Percentiles rank a stretch among this genome's conserved stretches.
These are phyloP conservation scores for Cutaneotrichosporon spelunceum DNA, from an alignment of 1,284 basidiomycete species.

Conservation along the genomic window DNA sequence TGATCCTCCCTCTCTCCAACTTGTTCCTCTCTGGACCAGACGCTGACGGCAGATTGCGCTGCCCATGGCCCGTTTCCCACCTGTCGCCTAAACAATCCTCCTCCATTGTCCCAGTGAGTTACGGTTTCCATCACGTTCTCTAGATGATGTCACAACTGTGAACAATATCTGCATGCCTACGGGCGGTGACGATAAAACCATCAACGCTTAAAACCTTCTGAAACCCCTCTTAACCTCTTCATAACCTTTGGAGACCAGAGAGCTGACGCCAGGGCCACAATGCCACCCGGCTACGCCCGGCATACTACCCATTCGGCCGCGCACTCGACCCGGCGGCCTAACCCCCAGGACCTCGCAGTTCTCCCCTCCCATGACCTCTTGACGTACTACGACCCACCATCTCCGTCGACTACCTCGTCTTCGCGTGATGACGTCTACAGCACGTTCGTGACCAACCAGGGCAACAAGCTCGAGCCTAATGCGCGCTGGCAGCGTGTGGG, in stretches of 20 bases:
- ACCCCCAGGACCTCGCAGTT: slow-evolving; percentile 7
- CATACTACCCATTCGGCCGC: background rate
- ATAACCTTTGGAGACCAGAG: background rate
- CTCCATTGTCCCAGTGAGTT: background rate
- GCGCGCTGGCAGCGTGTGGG: slow-evolving; percentile 46
- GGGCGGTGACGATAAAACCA: slow-evolving; percentile 29
- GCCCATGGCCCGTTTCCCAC: background rate
- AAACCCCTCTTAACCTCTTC: background rate
- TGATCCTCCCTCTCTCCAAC: slow-evolving; percentile 23
- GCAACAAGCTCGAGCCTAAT: slow-evolving; percentile 44
- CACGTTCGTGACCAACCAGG: slow-evolving; percentile 40
- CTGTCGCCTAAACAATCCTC: background rate
- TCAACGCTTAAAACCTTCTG: slow-evolving; percentile 28
- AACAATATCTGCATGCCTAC: slow-evolving; percentile 30
- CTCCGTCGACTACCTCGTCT: slow-evolving; percentile 28
- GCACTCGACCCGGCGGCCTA: background rate
- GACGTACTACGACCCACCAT: slow-evolving; percentile 39
- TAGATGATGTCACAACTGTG: slow-evolving; percentile 25
- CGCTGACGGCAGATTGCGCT: slow-evolving; percentile 5
- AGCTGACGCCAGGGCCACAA: slow-evolving; percentile 11
- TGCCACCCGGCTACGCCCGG: slow-evolving; percentile 5
- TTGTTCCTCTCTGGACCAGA: background rate
- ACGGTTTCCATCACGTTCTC: slow-evolving; percentile 5
- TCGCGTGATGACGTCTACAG: slow-evolving; percentile 26
- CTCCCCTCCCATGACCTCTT: slow-evolving; percentile 43